Conservation (phyloP, 768 basidiomycete species). For the Pisolithus microcarpus region DNA sequence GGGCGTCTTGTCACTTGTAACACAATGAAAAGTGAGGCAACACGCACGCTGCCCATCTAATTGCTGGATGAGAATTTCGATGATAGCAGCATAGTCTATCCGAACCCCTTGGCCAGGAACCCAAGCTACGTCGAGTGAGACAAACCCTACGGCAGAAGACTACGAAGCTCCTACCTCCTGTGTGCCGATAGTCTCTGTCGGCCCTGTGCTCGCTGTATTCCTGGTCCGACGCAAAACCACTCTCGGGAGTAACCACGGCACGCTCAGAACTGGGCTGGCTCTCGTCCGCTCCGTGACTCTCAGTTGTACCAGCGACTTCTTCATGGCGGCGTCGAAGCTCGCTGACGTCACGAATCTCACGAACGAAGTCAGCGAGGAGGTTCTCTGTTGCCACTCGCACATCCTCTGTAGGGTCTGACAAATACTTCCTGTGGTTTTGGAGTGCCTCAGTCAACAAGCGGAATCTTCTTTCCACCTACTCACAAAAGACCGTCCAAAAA, state of each 20-base stretch:
- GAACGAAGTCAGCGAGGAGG: conserved; percentile 80
- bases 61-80: conserved; percentile 88
- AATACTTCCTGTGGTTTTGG: conserved; percentile 63
- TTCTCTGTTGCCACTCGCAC: conserved; percentile 88
- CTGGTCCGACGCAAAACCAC: conserved; percentile 34
- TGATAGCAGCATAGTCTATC: conserved; percentile 85
- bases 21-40: conserved; percentile 1
- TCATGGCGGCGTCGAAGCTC: conserved; percentile 61
- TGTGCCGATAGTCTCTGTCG: conserved; percentile 50
- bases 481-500: conserved; percentile 91
- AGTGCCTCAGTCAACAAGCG: conserved; percentile 4
- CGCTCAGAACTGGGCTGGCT: conserved; percentile 55
- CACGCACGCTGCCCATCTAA: conserved; percentile 74
- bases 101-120: conserved; percentile 89
- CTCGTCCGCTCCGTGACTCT: conserved; percentile 41
- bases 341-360: conserved; percentile 85
- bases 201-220: conserved; percentile 39
- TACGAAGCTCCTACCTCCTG: conserved; percentile 46
- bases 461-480: conserved; percentile 24
- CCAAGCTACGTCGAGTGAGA: conserved; percentile 51
- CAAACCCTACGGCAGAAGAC: background rate
- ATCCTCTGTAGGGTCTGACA: conserved; percentile 91
- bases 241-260: conserved; percentile 46
- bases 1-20: background rate
- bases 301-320: conserved; percentile 37